Evolutionary conservation across 78 protist species (phyloP).

Genomic region (Dictyostelium discoideum): DNA sequence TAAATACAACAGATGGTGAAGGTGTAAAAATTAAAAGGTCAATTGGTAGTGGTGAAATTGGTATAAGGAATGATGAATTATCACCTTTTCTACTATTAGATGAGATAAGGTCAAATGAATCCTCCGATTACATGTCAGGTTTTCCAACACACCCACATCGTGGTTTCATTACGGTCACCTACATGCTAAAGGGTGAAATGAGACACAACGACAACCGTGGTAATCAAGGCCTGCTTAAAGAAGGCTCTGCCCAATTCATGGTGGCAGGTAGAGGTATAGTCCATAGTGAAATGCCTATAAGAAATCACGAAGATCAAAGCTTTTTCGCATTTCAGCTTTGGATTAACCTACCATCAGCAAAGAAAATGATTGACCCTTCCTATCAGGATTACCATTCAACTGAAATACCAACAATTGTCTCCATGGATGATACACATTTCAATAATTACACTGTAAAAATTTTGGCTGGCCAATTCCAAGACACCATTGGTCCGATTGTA

Average conservation of each 20-base stretch:
- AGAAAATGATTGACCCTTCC: constrained; percentile 87
- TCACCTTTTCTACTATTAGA: constrained; percentile 83
- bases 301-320: constrained; percentile 6
- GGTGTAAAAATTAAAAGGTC: constrained; percentile 37
- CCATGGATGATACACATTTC: not conserved
- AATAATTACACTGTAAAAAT: not conserved
- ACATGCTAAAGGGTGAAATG: not conserved
- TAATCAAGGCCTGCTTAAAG: constrained; percentile 54
- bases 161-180: constrained; percentile 91
- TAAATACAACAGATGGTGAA: constrained; percentile 38
- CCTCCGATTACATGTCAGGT: constrained; percentile 71
- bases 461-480: constrained; percentile 60
- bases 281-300: constrained; percentile 82
- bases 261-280: constrained; percentile 90
- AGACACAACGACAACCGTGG: constrained; percentile 84
- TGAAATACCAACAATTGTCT: constrained; percentile 17
- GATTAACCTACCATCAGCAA: constrained; percentile 83
- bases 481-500: constrained; percentile 17
- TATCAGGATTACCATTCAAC: constrained; percentile 76
- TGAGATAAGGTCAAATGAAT: constrained; percentile 38
- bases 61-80: not conserved
- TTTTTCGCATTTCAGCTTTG: constrained; percentile 86
- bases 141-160: constrained; percentile 92
- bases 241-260: constrained; percentile 87
- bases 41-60: constrained; percentile 10